Conservation (phyloP, 768 basidiomycete genomes). For the Tulasnella sp. region DNA sequence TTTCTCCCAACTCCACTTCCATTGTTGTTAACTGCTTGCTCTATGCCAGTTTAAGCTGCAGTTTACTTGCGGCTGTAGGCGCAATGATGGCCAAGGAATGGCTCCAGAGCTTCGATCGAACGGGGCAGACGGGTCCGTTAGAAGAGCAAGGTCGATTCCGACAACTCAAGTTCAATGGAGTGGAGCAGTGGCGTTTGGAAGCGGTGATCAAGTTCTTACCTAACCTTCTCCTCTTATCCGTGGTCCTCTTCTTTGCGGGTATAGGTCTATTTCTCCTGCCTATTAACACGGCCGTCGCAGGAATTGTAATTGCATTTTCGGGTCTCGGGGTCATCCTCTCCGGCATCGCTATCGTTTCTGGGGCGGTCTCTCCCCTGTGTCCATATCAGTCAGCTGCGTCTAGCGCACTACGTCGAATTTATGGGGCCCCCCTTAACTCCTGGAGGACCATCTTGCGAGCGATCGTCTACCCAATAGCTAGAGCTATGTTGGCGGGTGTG, state of each 20-base stretch:
- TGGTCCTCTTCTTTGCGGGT: not conserved
- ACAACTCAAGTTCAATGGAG: not conserved
- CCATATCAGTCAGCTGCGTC: conserved; percentile 4
- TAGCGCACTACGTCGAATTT: not conserved
- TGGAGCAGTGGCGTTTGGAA: not conserved
- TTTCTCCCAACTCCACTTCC: not conserved
- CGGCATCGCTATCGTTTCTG: not conserved
- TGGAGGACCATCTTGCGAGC: not conserved
- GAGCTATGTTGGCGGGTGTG: too few relatives aligned
- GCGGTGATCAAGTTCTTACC: not conserved
- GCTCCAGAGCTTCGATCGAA: not conserved
- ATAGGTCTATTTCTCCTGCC: not conserved
- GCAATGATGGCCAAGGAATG: conserved; percentile 3
- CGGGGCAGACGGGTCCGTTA: not conserved
- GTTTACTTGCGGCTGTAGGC: not conserved
- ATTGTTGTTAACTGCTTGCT: not conserved
- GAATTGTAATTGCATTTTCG: not conserved
- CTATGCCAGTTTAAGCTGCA: conserved; percentile 1
- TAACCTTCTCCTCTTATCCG: not conserved
- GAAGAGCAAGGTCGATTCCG: not conserved
- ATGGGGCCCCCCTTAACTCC: not conserved
- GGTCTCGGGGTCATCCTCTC: not conserved
- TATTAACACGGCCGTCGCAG: not conserved
- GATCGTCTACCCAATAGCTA: not conserved
- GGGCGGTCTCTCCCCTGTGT: not conserved